Percentiles rank a stretch among this genome's conserved stretches.
These are phyloP conservation scores for Fusarium sp. DNA, from an alignment of 2,329 filamentous ascomycete species.

Conservation along the genomic window DNA sequence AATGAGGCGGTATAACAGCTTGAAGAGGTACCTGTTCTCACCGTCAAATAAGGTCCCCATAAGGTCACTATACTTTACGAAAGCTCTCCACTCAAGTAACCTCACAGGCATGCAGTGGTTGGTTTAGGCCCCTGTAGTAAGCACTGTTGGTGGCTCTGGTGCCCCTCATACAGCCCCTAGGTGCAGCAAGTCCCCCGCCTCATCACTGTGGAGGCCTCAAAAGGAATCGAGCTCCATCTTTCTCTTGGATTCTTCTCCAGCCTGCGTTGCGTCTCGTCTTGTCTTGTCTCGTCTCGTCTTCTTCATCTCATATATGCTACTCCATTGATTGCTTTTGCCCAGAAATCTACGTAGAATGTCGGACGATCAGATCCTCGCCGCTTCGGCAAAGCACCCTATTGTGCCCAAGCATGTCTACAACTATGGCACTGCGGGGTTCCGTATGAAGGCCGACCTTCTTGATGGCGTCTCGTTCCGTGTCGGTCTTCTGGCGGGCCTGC, in stretches of 20 bases:
- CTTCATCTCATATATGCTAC: constrained; percentile 13
- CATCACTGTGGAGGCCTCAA: constrained; percentile 36
- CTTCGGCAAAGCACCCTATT: constrained; percentile 71
- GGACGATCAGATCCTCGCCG: constrained; percentile 66
- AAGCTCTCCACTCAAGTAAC: not conserved
- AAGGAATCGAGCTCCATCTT: constrained; percentile 38
- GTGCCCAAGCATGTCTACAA: constrained; percentile 66
- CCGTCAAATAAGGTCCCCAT: constrained; percentile 12
- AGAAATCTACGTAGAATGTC: constrained; percentile 53
- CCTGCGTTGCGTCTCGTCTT: constrained; percentile 11
- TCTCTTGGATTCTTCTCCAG: constrained; percentile 27
- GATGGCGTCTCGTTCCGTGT: constrained; percentile 94
- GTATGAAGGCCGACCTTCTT: constrained; percentile 80
- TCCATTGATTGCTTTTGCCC: constrained; percentile 5
- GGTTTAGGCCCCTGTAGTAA: constrained; percentile 15
- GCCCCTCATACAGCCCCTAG: constrained; percentile 27
- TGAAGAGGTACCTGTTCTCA: constrained; percentile 9
- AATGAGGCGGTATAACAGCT: constrained; percentile 17
- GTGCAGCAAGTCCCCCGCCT: constrained; percentile 25
- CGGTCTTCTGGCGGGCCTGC: constrained; percentile 86
- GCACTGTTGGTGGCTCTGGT: constrained; percentile 13
- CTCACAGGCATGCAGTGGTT: constrained; percentile 5
- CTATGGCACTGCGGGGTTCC: constrained; percentile 75
- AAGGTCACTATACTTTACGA: not conserved
- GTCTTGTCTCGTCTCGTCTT: constrained; percentile 4